Conservation (phyloP, 164 flowering plant species). For the Nymphaea colorata region DNA sequence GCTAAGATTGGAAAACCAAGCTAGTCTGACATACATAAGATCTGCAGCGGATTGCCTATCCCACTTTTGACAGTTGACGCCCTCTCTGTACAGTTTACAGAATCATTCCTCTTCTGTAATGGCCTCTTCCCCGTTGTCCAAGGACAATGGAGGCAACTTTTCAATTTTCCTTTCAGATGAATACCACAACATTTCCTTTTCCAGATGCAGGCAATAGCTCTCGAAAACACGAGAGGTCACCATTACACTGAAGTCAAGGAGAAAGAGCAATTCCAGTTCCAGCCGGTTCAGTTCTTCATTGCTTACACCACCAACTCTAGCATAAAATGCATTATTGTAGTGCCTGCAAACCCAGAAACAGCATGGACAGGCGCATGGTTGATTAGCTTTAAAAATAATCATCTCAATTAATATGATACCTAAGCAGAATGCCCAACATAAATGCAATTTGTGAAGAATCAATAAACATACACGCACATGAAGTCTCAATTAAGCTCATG, state of each 20-base stretch:
- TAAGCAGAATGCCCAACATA: no score
- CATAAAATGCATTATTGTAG: constrained; percentile 79
- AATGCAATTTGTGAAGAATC: no score
- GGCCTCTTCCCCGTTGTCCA: neutral
- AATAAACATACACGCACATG: no score
- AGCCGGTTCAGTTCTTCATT: constrained; percentile 71
- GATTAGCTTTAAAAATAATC: no score
- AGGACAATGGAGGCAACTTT: constrained; percentile 3
- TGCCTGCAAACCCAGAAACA: constrained; percentile 37
- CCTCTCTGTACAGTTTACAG: neutral
- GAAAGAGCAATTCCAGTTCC: constrained; percentile 70
- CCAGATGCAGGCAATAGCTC: constrained; percentile 75
- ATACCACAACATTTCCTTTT: constrained; percentile 49
- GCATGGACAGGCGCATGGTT: neutral
- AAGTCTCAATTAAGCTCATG: no score
- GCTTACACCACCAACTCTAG: constrained; percentile 90
- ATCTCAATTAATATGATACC: no score
- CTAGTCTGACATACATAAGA: neutral
- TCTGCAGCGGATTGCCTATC: neutral
- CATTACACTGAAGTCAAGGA: constrained; percentile 59
- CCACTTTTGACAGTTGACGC: neutral
- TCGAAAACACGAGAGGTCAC: constrained; percentile 73
- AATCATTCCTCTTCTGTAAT: neutral
- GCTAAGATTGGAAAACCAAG: neutral
- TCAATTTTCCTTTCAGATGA: constrained; percentile 28